Conservation (phyloP, 2,329 filamentous ascomycete species). For the Pseudocercospora cruenta region DNA sequence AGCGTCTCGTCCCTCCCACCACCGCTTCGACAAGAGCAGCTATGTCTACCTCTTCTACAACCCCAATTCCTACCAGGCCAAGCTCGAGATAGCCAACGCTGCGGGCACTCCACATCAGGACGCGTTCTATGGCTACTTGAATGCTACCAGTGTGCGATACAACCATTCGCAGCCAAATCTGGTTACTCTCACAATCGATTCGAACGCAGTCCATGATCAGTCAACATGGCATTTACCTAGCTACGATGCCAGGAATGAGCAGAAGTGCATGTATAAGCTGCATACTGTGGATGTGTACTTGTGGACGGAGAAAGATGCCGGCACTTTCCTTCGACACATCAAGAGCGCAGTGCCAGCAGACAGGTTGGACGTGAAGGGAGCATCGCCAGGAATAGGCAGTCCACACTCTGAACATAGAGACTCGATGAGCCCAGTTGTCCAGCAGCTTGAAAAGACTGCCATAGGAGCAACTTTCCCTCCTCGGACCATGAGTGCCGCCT, state of each 20-base stretch:
- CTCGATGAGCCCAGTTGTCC: constrained; percentile 70
- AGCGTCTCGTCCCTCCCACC: constrained; percentile 69
- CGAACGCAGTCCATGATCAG: constrained; percentile 47
- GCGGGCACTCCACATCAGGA: constrained; percentile 76
- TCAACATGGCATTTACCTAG: constrained; percentile 74
- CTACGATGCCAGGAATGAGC: constrained; percentile 72
- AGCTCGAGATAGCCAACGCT: constrained; percentile 76
- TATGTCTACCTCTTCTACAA: constrained; percentile 83
- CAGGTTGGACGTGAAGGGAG: constrained; percentile 67
- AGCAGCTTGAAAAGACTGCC: constrained; percentile 72
- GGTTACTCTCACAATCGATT: constrained; percentile 67
- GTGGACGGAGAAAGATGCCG: constrained; percentile 73
- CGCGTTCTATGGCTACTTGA: constrained; percentile 72
- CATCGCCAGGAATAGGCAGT: constrained; percentile 60
- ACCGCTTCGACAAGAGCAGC: constrained; percentile 78
- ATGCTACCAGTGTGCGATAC: constrained; percentile 63
- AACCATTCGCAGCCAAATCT: constrained; percentile 75
- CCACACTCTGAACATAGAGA: constrained; percentile 50
- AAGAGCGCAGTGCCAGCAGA: constrained; percentile 64
- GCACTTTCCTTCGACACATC: constrained; percentile 70
- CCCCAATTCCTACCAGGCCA: constrained; percentile 66
- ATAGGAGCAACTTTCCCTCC: constrained; percentile 62
- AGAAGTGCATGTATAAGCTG: constrained; percentile 77
- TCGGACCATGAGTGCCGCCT: constrained; percentile 42
- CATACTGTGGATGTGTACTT: constrained; percentile 79